phyloP scores from a whole-genome alignment of 2,329 filamentous ascomycete species.

The Calonectria naviculata region DNA sequence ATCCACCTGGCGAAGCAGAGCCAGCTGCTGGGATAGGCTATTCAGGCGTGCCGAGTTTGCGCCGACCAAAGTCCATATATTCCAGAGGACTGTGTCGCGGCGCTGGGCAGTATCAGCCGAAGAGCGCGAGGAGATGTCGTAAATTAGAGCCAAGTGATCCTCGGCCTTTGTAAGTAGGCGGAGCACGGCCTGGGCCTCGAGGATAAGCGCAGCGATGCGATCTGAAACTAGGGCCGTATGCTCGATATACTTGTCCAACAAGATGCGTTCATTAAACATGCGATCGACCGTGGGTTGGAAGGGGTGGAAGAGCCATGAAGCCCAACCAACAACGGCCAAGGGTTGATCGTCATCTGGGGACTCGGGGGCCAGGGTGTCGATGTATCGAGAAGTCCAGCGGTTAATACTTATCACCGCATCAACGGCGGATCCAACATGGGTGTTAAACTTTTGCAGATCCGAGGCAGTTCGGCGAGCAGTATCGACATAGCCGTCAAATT shows the following conservation, averaged over 20 bases:
- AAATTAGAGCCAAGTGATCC: conserved; percentile 75
- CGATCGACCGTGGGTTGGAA: conserved; percentile 68
- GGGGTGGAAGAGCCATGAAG: conserved; percentile 64
- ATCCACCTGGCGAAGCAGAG: conserved; percentile 73
- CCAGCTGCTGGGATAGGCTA: conserved; percentile 72
- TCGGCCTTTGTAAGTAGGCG: conserved; percentile 75
- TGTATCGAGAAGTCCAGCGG: conserved; percentile 77
- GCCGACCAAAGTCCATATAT: conserved; percentile 80
- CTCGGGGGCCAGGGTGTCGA: conserved; percentile 68
- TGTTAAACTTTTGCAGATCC: conserved; percentile 81
- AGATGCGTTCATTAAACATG: conserved; percentile 61
- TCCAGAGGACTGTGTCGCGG: conserved; percentile 74
- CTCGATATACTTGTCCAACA: conserved; percentile 80
- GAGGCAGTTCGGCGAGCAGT: conserved; percentile 72
- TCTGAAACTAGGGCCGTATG: conserved; percentile 78
- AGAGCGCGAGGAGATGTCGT: conserved; percentile 74
- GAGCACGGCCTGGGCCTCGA: conserved; percentile 76
- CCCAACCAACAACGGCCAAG: conserved; percentile 47
- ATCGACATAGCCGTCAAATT: conserved; percentile 82
- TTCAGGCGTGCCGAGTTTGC: conserved; percentile 71
- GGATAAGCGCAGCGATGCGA: conserved; percentile 74
- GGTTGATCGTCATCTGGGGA: conserved; percentile 44
- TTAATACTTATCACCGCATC: conserved; percentile 82
- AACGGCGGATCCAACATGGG: conserved; percentile 77
- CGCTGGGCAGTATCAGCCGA: conserved; percentile 66